Evolutionary conservation across 2,329 filamentous ascomycete species (phyloP).

Genomic region (Paraphaeosphaeria minitans): DNA sequence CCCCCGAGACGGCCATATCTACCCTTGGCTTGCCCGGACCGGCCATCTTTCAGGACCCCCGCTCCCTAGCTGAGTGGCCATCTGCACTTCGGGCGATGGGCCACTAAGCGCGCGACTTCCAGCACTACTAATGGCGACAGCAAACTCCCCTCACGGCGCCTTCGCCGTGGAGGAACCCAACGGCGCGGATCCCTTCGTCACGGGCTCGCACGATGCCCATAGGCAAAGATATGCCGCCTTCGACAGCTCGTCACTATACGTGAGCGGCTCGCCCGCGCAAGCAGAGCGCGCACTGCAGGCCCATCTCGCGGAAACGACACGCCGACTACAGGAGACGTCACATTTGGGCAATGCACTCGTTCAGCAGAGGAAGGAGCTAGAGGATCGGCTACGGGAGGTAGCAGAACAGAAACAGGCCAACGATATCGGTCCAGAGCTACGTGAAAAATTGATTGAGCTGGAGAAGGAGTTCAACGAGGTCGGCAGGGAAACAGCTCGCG

Average conservation of each 20-base stretch:
- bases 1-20: constrained; percentile 8
- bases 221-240: constrained; percentile 80
- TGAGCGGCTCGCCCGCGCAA: constrained; percentile 79
- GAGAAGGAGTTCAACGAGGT: constrained; percentile 96
- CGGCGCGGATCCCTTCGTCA: constrained; percentile 53
- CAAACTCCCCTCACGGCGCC: constrained; percentile 49
- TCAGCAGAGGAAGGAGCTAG: constrained; percentile 82
- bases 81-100: constrained; percentile 33
- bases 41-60: constrained; percentile 10
- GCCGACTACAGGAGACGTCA: constrained; percentile 87
- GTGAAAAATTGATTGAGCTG: constrained; percentile 80
- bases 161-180: constrained; percentile 46
- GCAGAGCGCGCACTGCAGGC: constrained; percentile 88
- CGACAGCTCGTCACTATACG: constrained; percentile 77
- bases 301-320: constrained; percentile 89
- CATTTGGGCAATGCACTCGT: constrained; percentile 86
- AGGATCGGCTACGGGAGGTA: constrained; percentile 81
- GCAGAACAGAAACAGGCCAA: constrained; percentile 72
- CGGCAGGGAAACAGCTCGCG: constrained; percentile 84
- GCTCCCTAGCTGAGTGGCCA: not conserved
- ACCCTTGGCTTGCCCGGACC: not conserved
- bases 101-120: constrained; percentile 23
- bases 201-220: constrained; percentile 44
- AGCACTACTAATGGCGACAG: constrained; percentile 47
- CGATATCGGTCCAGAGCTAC: constrained; percentile 82